Evolutionary conservation across 345 rosid species (phyloP).

Genomic region (Salix koriyanagi): DNA sequence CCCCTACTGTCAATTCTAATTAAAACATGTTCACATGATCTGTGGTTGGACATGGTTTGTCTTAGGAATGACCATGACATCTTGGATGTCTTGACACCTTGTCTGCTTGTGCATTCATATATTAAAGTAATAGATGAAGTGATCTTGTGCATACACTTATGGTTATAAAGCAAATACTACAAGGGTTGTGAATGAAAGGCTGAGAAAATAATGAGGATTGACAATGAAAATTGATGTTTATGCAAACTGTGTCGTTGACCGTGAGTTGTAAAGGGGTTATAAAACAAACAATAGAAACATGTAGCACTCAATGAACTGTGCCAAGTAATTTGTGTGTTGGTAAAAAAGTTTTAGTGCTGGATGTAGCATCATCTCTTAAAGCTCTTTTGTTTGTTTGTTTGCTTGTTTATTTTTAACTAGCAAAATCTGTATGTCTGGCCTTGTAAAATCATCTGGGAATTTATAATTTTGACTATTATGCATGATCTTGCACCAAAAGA

Average conservation of each 20-base stretch:
- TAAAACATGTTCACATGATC: conserved; percentile 6
- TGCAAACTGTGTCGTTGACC: too few relatives aligned
- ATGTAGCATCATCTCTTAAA: not conserved
- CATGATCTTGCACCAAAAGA: not conserved
- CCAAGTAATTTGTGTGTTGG: not conserved
- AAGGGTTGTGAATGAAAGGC: not conserved
- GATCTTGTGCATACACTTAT: not conserved
- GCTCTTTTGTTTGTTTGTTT: not conserved
- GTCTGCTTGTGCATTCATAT: not conserved
- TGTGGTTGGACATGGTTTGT: not conserved
- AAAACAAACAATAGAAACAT: not conserved
- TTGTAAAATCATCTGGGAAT: not conserved
- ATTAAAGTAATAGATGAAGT: conserved; percentile 1
- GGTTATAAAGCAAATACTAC: not conserved
- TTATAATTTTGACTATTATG: not conserved
- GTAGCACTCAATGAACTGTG: not conserved
- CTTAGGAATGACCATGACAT: not conserved
- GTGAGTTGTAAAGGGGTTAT: not conserved
- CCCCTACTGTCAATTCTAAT: not conserved
- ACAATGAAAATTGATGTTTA: not conserved
- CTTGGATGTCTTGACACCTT: not conserved
- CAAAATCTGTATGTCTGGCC: not conserved
- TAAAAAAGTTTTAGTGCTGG: not conserved
- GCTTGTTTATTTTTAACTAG: not conserved
- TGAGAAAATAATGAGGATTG: not conserved